Base-by-base conservation (phyloP, 495 filamentous ascomycete species). In the Pseudevernia furfuracea region DNA sequence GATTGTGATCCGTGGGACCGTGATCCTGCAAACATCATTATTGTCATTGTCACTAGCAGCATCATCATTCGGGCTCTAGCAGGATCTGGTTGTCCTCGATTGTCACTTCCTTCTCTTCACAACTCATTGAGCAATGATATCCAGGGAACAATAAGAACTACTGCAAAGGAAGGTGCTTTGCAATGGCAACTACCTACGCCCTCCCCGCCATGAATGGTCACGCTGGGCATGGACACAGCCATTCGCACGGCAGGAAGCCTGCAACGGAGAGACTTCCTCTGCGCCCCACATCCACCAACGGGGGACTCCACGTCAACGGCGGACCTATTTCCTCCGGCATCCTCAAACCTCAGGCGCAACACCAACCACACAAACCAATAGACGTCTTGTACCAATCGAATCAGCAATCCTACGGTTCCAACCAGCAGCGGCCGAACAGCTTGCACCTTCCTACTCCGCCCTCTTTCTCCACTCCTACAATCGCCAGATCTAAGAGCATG, bases 131-230 rank as follows among this genome's bases (percentile, higher is more conserved):
- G 28, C 23, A 32, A 64, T 64, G 62, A 59, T 59, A 52, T 34
- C 36, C 19, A 59, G 23, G 9, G 38, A 41, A 15, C 30, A 12
- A 34, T 59, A 49, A 59, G 19, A 34, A 39, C 46, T 25, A 52
- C 53, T 60, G 56, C 28, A 38, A 53, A 46, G 62, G 65, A 70
- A 62, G 59, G 58, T 48, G 62, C 62, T 59, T 41, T 21, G 63
- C 46, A 36, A 70, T 70, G 68, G 65, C 65, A 46, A 62, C 68
- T 53, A 69, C 67, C 49, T 70, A 67, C 55, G 62, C 68, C 30
- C 32, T 70, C 23, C 68, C 68, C 48, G 34, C 56, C n/a, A 25
- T 48, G 1, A 59, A 67, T 46, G 39, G 41, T 28, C 66, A 62
- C n/a, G 46, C 49, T 17, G 61, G 43, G 23, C 36, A 56, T 44